These are phyloP conservation scores for Yamadazyma songkhlaensis DNA, from an alignment of 1,139 yeast genomes.

Conservation along the genomic window DNA sequence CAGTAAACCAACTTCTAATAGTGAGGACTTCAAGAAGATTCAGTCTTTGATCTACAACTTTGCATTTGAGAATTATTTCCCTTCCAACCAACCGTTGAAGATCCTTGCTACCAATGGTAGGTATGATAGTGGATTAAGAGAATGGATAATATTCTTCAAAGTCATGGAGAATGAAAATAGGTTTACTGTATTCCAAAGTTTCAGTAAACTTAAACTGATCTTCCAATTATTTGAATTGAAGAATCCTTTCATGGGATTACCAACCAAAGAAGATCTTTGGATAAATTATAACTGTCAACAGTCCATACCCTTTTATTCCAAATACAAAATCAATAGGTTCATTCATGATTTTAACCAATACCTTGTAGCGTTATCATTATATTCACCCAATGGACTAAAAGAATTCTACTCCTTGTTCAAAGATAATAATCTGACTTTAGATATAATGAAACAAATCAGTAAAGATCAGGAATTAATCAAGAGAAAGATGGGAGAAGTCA, in stretches of 20 bases:
- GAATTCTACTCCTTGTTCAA: slow-evolving; percentile 6
- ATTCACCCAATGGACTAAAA: slow-evolving; percentile 10
- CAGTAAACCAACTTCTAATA: slow-evolving; percentile 24
- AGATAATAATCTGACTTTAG: slow-evolving; percentile 28
- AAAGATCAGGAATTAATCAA: slow-evolving; percentile 18
- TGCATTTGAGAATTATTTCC: slow-evolving; percentile 27
- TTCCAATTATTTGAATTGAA: slow-evolving; percentile 31
- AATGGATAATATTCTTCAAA: slow-evolving; percentile 33
- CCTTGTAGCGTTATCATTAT: slow-evolving; percentile 35
- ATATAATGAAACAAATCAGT: slow-evolving; percentile 26
- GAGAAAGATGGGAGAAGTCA: slow-evolving; percentile 21
- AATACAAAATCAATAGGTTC: slow-evolving; percentile 43
- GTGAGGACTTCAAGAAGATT: slow-evolving; percentile 32
- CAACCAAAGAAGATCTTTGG: slow-evolving; percentile 37
- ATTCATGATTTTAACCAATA: slow-evolving; percentile 48
- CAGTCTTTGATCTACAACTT: slow-evolving; percentile 44
- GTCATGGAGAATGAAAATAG: slow-evolving; percentile 13
- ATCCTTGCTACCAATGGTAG: slow-evolving; percentile 35
- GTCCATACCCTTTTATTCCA: slow-evolving; percentile 33
- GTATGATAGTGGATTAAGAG: slow-evolving; percentile 28
- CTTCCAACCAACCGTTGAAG: slow-evolving; percentile 13
- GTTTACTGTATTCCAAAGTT: slow-evolving; percentile 25
- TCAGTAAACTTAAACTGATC: slow-evolving; percentile 40
- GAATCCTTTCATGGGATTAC: slow-evolving; percentile 36
- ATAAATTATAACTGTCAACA: slow-evolving; percentile 30